A percentile compares a stretch with the other conserved stretches of the same genome.
These are phyloP conservation scores for Scorias spongiosa DNA, from an alignment of 2,329 filamentous ascomycete species.

Conservation along the genomic window DNA sequence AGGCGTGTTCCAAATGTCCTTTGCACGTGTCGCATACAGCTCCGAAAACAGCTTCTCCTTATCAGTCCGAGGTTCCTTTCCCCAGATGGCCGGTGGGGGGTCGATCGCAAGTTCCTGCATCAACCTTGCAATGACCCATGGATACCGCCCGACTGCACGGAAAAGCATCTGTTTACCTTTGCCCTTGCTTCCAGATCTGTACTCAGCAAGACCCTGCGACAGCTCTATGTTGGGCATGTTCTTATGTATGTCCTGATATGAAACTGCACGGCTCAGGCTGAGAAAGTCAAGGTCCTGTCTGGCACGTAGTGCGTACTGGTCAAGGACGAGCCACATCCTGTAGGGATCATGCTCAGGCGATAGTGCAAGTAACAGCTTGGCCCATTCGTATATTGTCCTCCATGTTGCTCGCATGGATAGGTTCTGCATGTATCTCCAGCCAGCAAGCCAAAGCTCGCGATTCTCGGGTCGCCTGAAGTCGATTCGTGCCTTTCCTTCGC, in stretches of 20 bases:
- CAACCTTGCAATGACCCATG: slow-evolving; percentile 71
- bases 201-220: slow-evolving; percentile 59
- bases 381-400: slow-evolving; percentile 85
- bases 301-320: slow-evolving; percentile 70
- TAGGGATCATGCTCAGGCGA: slow-evolving; percentile 66
- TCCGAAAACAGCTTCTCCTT: slow-evolving; percentile 56
- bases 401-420: slow-evolving; percentile 84
- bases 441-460: slow-evolving; percentile 80
- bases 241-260: slow-evolving; percentile 33
- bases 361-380: slow-evolving; percentile 65
- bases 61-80: slow-evolving; percentile 49
- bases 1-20: slow-evolving; percentile 74
- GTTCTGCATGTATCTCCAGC: slow-evolving; percentile 76
- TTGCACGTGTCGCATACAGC: slow-evolving; percentile 61
- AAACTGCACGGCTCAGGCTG: slow-evolving; percentile 44
- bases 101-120: slow-evolving; percentile 70
- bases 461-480: slow-evolving; percentile 76
- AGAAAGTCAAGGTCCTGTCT: slow-evolving; percentile 63
- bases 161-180: slow-evolving; percentile 51
- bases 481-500: slow-evolving; percentile 63
- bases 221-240: slow-evolving; percentile 57
- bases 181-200: slow-evolving; percentile 51
- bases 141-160: slow-evolving; percentile 54
- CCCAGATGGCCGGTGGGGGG: slow-evolving; percentile 69
- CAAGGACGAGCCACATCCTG: slow-evolving; percentile 63